These are phyloP conservation scores for Trichoderma sp. DNA, from an alignment of 2,329 filamentous ascomycete species.

Conservation along the genomic window DNA sequence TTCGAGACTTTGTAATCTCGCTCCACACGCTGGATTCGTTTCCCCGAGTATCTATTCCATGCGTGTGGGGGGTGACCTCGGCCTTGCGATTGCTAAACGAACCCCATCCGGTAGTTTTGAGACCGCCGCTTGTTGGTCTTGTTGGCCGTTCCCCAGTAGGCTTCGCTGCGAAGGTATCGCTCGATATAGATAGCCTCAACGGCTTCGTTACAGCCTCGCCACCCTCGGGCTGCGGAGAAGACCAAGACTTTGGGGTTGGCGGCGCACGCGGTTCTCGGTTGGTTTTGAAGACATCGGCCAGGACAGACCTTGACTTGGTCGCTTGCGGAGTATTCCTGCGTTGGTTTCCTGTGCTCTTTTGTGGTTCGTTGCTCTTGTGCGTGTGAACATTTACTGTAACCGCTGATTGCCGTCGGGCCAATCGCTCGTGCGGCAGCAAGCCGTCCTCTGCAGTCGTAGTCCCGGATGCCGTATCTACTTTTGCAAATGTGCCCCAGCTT, in stretches of 20 bases:
- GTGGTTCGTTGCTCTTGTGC: background rate
- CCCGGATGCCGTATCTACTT: background rate
- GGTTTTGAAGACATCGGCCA: slow-evolving; percentile 35
- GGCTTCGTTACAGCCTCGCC: background rate
- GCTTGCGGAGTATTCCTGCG: slow-evolving; percentile 17
- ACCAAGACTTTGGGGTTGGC: slow-evolving; percentile 29
- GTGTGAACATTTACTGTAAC: background rate
- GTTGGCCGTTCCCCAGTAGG: background rate
- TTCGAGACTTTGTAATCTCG: slow-evolving; percentile 21
- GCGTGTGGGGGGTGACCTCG: slow-evolving; percentile 14
- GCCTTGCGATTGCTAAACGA: slow-evolving; percentile 25
- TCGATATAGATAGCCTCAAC: background rate
- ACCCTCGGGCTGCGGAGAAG: slow-evolving; percentile 16
- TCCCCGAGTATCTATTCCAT: slow-evolving; percentile 15
- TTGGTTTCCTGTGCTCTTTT: background rate
- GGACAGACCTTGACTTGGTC: slow-evolving; percentile 29
- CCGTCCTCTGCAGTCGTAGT: slow-evolving; percentile 20
- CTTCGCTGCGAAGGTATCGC: background rate
- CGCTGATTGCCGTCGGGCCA: slow-evolving; percentile 33
- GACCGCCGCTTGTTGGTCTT: background rate
- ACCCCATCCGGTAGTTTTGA: slow-evolving; percentile 24
- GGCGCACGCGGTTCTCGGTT: slow-evolving; percentile 27
- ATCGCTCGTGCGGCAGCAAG: slow-evolving; percentile 40
- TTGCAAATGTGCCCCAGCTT: slow-evolving; percentile 24
- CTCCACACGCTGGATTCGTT: slow-evolving; percentile 23